Evolutionary conservation across 2,329 filamentous ascomycete genomes (phyloP).

Genomic region (Sclerotinia minor): DNA sequence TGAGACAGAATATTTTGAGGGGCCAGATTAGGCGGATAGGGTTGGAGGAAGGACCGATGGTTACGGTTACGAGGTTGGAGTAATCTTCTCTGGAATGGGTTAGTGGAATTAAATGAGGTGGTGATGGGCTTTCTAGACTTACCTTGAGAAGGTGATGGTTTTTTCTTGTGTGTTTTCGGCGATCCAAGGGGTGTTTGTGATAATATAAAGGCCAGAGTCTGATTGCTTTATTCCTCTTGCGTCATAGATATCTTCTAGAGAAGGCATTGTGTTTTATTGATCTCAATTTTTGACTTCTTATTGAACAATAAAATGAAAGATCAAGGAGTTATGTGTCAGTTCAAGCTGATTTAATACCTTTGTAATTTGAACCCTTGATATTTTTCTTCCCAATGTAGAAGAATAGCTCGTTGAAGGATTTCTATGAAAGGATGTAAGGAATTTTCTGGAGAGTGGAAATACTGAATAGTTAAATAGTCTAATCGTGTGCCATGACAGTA

Average conservation of each 20-base stretch:
- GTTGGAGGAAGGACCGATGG: neutral
- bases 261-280: neutral
- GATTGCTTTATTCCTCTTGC: neutral
- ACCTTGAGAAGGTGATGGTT: neutral
- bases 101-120: neutral
- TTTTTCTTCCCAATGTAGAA: too few relatives aligned
- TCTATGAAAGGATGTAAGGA: too few relatives aligned
- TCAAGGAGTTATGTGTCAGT: too few relatives aligned
- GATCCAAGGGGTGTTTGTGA: neutral
- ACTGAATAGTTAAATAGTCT: too few relatives aligned
- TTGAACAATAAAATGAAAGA: too few relatives aligned
- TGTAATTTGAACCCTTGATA: too few relatives aligned
- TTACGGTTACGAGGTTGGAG: neutral
- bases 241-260: neutral
- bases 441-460: too few relatives aligned
- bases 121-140: fast-evolving
- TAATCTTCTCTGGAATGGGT: neutral
- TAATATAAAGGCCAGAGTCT: neutral
- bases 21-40: neutral
- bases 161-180: neutral
- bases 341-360: too few relatives aligned
- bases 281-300: too few relatives aligned
- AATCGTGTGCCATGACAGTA: too few relatives aligned
- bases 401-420: too few relatives aligned
- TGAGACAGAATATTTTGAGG: neutral